A percentile compares a stretch with the other conserved stretches of the same genome.
These are phyloP conservation scores for Calonectria multiphialidica DNA, from an alignment of 2,329 filamentous ascomycete genomes.

Conservation along the genomic window DNA sequence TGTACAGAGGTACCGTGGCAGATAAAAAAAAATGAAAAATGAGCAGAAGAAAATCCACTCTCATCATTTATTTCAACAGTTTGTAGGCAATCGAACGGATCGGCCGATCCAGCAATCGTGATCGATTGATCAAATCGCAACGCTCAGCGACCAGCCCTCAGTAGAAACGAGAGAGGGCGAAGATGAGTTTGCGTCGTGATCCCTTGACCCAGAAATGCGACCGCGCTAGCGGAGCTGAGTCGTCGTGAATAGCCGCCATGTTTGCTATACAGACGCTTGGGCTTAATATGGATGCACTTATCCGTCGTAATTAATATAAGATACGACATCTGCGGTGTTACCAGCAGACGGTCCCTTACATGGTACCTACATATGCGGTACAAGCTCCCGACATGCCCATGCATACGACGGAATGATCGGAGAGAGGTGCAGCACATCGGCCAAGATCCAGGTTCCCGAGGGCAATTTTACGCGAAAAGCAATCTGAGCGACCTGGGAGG, in stretches of 20 bases:
- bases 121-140: background rate
- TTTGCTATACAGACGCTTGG: background rate
- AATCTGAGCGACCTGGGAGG: constrained; percentile 1
- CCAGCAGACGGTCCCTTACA: background rate
- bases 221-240: background rate
- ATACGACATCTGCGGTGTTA: background rate
- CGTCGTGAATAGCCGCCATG: background rate
- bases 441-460: background rate
- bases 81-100: background rate
- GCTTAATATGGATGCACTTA: background rate
- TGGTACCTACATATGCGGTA: constrained; percentile 7
- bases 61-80: background rate
- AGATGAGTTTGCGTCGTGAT: background rate
- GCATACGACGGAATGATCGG: background rate
- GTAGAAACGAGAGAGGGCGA: background rate
- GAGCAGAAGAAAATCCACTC: background rate
- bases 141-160: too few relatives aligned
- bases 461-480: constrained; percentile 21
- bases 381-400: background rate
- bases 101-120: background rate
- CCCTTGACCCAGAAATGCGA: background rate
- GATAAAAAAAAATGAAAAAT: constrained; percentile 9
- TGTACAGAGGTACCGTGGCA: constrained; percentile 1
- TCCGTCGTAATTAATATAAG: background rate
- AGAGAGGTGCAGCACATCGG: background rate